A percentile compares a stretch with the other conserved stretches of the same genome.
Evolutionary conservation across 768 basidiomycete genomes (phyloP).

Genomic region (Tulasnella sp.): DNA sequence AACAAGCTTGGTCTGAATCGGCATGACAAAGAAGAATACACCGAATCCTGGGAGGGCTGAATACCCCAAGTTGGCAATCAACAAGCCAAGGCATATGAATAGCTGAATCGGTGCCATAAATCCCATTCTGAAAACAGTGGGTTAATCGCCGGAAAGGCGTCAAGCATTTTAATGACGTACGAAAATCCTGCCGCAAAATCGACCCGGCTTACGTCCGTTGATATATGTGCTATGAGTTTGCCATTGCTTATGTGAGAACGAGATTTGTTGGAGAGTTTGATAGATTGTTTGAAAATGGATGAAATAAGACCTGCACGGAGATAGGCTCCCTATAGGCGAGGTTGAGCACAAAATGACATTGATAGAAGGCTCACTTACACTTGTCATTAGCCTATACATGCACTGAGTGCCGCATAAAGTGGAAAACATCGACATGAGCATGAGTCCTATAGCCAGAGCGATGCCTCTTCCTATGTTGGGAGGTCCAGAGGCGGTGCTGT

Average conservation of each 20-base stretch:
- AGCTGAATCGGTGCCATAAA: constrained; percentile 71
- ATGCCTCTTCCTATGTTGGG: constrained; percentile 20
- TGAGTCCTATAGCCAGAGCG: constrained; percentile 28
- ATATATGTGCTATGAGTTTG: constrained; percentile 86
- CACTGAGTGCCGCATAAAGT: constrained; percentile 64
- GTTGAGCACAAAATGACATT: constrained; percentile 17
- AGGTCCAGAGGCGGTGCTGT: not conserved
- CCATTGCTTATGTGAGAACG: constrained; percentile 62
- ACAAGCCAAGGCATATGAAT: constrained; percentile 59
- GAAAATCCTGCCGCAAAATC: constrained; percentile 34
- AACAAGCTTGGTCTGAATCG: constrained; percentile 43
- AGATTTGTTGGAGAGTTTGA: constrained; percentile 64
- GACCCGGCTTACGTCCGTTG: constrained; percentile 80
- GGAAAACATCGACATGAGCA: constrained; percentile 25
- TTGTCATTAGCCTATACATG: constrained; percentile 58
- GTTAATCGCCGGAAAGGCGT: constrained; percentile 21
- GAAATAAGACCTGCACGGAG: constrained; percentile 76
- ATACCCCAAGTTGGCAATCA: constrained; percentile 58
- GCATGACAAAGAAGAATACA: constrained; percentile 56
- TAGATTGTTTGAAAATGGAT: constrained; percentile 66
- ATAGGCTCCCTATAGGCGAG: constrained; percentile 49
- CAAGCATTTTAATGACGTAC: constrained; percentile 26
- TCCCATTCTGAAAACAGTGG: constrained; percentile 51
- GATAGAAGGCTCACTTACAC: constrained; percentile 2
- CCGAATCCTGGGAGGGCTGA: constrained; percentile 43